phyloP scores from a whole-genome alignment of 192 early-diverging fungal species.

The Entophlyctis helioformis region DNA sequence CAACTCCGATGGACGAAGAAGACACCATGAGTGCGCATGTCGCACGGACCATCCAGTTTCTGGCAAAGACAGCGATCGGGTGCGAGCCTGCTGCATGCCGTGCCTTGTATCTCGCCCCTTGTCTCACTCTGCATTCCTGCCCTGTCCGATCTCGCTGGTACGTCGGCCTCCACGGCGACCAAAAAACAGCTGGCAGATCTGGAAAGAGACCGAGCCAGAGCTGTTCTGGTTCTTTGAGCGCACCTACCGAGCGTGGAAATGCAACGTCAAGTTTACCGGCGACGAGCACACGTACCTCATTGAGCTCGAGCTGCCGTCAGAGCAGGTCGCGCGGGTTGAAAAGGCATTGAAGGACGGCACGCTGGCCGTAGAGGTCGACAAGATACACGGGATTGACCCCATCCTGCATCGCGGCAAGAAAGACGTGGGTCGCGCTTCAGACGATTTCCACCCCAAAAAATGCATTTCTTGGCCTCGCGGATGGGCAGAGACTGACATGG shows the following conservation, averaged over 20 bases:
- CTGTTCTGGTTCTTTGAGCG: constrained; percentile 35
- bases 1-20: too few relatives aligned
- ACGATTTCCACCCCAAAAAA: neutral
- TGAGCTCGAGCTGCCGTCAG: constrained; percentile 31
- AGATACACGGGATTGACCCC: constrained; percentile 46
- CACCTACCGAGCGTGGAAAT: constrained; percentile 19
- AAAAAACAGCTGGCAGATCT: constrained; percentile 24
- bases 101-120: too few relatives aligned
- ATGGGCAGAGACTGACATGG: neutral
- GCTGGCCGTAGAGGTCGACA: constrained; percentile 33
- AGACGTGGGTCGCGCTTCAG: constrained; percentile 16
- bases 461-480: neutral
- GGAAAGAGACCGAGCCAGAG: constrained; percentile 32
- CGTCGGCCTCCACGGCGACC: too few relatives aligned
- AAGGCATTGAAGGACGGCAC: constrained; percentile 36
- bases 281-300: constrained; percentile 35
- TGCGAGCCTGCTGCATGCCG: too few relatives aligned
- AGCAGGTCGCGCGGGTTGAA: constrained; percentile 25
- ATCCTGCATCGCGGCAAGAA: constrained; percentile 23
- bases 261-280: constrained; percentile 24
- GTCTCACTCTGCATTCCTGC: too few relatives aligned
- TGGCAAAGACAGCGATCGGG: too few relatives aligned
- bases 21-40: too few relatives aligned
- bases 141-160: too few relatives aligned
- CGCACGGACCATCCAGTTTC: too few relatives aligned